These are phyloP conservation scores for Didymella exigua DNA, from an alignment of 2,329 filamentous ascomycete genomes.

Conservation along the genomic window DNA sequence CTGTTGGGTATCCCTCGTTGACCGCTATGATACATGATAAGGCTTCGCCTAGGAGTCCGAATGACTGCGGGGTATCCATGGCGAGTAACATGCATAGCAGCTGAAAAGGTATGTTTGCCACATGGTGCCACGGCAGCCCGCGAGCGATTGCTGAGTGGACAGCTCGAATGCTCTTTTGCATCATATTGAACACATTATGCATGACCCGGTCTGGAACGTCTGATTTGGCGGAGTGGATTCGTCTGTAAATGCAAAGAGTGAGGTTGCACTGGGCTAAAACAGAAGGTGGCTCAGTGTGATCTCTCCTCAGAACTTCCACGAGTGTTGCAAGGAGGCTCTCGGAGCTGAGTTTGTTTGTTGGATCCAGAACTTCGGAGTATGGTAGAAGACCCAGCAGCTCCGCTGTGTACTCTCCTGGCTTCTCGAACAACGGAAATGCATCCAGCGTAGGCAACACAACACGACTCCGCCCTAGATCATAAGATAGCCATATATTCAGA, in stretches of 20 bases:
- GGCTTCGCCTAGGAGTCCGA: background rate
- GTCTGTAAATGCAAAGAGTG: background rate
- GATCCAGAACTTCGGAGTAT: conserved; percentile 4
- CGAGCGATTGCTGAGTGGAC: conserved; percentile 4
- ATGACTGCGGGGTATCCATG: background rate
- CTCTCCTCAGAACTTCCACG: background rate
- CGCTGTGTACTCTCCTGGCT: background rate
- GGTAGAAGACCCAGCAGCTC: conserved; percentile 3
- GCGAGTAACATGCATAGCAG: conserved; percentile 2
- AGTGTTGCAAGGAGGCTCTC: background rate
- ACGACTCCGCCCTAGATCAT: conserved; percentile 3
- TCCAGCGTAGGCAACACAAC: background rate
- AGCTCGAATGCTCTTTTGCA: background rate
- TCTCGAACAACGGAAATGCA: background rate
- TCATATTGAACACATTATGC: background rate
- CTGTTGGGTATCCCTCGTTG: conserved; percentile 3
- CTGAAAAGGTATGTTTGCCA: conserved; percentile 6
- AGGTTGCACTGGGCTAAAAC: conserved; percentile 4
- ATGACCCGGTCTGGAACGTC: background rate
- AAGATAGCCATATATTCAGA: conserved; percentile 11
- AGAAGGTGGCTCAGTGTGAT: conserved; percentile 4
- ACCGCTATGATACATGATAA: conserved; percentile 1
- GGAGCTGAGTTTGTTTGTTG: background rate
- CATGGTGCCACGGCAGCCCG: conserved; percentile 1
- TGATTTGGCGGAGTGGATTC: background rate